Percentiles rank a stretch among this genome's conserved stretches.
Evolutionary conservation across 306 rosid genomes (phyloP).

Genomic region (Vigna radiata): DNA sequence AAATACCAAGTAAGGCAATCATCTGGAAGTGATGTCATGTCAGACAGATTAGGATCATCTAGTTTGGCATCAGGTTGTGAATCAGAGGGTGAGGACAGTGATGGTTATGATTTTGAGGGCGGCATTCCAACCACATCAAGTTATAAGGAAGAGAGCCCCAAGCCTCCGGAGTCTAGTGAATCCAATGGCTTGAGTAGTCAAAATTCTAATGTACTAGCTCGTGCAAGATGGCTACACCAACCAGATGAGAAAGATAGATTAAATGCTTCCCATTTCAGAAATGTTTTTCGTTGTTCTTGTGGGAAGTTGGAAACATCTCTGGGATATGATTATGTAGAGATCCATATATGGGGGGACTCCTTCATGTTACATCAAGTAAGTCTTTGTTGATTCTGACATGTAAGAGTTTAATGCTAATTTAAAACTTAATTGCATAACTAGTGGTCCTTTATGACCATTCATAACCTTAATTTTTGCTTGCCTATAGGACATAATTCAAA

Average conservation of each 20-base stretch:
- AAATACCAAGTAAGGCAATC: constrained; percentile 46
- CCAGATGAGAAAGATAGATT: constrained; percentile 81
- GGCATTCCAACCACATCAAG: constrained; percentile 36
- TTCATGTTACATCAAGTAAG: constrained; percentile 97
- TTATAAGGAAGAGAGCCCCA: constrained; percentile 40
- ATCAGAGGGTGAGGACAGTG: constrained; percentile 58
- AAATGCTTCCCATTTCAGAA: constrained; percentile 85
- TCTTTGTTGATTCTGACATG: constrained; percentile 22
- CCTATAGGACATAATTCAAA: not conserved
- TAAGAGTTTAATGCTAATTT: constrained; percentile 9
- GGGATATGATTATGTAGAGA: constrained; percentile 63
- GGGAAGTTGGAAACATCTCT: constrained; percentile 73
- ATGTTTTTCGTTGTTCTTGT: constrained; percentile 66
- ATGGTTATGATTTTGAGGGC: constrained; percentile 49
- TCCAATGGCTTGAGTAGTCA: constrained; percentile 45
- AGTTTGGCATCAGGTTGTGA: constrained; percentile 45
- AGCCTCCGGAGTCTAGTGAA: constrained; percentile 37
- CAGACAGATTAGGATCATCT: constrained; percentile 39
- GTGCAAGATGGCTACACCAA: constrained; percentile 84
- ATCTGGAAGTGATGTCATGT: constrained; percentile 40
- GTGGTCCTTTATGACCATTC: not conserved
- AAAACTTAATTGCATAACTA: not conserved
- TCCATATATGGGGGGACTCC: constrained; percentile 90
- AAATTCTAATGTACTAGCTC: constrained; percentile 46
- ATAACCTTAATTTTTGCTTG: not conserved